A percentile compares a stretch with the other conserved stretches of the same genome.
Conservation (phyloP, 371 early-diverging fungal species). For the Mucor circinelloides region DNA sequence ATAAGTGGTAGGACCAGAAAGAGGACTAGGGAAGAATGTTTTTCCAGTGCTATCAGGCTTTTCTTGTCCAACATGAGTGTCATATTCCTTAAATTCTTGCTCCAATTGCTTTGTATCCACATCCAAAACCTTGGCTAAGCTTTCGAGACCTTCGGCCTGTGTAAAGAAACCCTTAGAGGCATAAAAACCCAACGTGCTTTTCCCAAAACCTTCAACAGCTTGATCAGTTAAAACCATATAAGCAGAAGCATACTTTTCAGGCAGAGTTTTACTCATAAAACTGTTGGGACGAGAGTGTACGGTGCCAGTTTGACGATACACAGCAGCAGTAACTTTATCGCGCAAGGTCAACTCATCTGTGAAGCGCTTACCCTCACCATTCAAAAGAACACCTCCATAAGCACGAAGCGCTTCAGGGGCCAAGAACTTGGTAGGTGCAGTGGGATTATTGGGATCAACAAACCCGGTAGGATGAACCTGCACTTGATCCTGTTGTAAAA, state of each 20-base stretch:
- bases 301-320: conserved; percentile 33
- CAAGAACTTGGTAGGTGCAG: conserved; percentile 60
- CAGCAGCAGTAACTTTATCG: conserved; percentile 58
- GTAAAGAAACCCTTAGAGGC: conserved; percentile 61
- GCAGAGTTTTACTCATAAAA: conserved; percentile 10
- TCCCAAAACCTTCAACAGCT: conserved; percentile 57
- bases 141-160: conserved; percentile 48
- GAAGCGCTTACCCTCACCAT: conserved; percentile 72
- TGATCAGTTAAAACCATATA: conserved; percentile 60
- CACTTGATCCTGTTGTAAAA: conserved; percentile 36
- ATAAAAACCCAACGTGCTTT: conserved; percentile 65
- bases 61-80: conserved; percentile 37
- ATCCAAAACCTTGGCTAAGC: conserved; percentile 60
- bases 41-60: conserved; percentile 67
- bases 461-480: conserved; percentile 92
- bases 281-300: conserved; percentile 16
- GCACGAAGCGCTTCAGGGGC: conserved; percentile 89
- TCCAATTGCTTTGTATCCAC: conserved; percentile 46
- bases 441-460: conserved; percentile 72
- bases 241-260: conserved; percentile 30
- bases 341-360: conserved; percentile 72
- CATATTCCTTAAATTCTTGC: conserved; percentile 64
- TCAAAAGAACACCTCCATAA: conserved; percentile 74
- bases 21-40: conserved; percentile 63
- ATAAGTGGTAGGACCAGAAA: conserved; percentile 48